A percentile compares a stretch with the other conserved stretches of the same genome.
These are phyloP conservation scores for Dendryphion nanum DNA, from an alignment of 2,329 filamentous ascomycete genomes.

Conservation along the genomic window DNA sequence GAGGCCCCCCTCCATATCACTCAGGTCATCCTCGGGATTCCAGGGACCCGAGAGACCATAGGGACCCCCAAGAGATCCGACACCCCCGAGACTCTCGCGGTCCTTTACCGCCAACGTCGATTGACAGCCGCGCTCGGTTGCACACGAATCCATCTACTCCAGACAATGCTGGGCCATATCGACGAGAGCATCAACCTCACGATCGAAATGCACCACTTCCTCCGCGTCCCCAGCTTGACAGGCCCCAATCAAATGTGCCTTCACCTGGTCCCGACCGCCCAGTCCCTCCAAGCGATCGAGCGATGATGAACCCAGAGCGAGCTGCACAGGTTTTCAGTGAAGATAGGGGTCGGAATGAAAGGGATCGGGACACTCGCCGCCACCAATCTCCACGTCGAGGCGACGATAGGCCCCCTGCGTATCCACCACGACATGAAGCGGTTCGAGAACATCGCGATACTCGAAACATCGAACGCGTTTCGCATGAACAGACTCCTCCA, in stretches of 20 bases:
- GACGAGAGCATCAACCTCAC: constrained; percentile 25
- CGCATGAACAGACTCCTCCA: constrained; percentile 15
- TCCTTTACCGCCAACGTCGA: constrained; percentile 13
- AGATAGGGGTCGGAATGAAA: constrained; percentile 27
- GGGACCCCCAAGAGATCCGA: constrained; percentile 18
- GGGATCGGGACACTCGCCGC: constrained; percentile 23
- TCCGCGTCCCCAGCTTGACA: constrained; percentile 15
- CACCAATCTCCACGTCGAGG: constrained; percentile 30
- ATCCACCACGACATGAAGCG: constrained; percentile 24
- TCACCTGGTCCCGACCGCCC: constrained; percentile 5
- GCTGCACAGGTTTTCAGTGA: constrained; percentile 42
- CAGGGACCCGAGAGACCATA: constrained; percentile 15
- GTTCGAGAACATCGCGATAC: constrained; percentile 8
- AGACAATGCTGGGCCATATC: constrained; percentile 20
- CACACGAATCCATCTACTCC: constrained; percentile 21
- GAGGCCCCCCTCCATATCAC: constrained; percentile 17
- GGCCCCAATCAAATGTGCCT: constrained; percentile 4
- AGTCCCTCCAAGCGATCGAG: constrained; percentile 16
- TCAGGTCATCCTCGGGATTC: constrained; percentile 24
- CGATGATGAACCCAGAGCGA: constrained; percentile 44
- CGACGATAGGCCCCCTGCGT: constrained; percentile 19
- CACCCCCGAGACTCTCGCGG: constrained; percentile 19
- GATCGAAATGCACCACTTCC: constrained; percentile 22
- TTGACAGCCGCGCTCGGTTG: constrained; percentile 19
- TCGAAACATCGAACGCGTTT: constrained; percentile 24